phyloP scores from a whole-genome alignment of 257 asterid species.

The Nicotiana benthamiana region DNA sequence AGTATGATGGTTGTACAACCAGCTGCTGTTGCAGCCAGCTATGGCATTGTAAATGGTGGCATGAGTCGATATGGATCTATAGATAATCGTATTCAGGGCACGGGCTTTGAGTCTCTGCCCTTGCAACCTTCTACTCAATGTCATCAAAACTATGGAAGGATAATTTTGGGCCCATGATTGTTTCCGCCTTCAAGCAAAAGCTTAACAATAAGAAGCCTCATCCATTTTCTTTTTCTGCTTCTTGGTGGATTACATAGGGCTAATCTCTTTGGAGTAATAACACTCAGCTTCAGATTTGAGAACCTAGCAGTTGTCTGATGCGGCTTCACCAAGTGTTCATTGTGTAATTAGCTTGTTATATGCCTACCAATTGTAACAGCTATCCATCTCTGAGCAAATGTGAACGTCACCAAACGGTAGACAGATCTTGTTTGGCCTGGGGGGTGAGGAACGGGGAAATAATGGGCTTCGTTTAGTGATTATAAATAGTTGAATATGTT shows the following conservation, averaged over 20 bases:
- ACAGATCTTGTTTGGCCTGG: not conserved
- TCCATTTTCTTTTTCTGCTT: not conserved
- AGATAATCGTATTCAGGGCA: constrained; percentile 17
- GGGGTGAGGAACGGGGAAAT: not conserved
- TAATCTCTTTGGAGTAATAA: constrained; percentile 5
- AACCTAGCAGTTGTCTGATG: constrained; percentile 17
- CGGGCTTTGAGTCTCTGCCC: constrained; percentile 22
- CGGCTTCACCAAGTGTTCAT: not conserved
- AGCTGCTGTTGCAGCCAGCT: constrained; percentile 34
- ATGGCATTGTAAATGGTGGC: constrained; percentile 27
- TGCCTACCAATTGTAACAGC: not conserved
- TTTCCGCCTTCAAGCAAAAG: not conserved
- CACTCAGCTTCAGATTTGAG: constrained; percentile 7
- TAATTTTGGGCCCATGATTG: constrained; percentile 34
- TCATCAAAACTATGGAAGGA: constrained; percentile 31
- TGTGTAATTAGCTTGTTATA: not conserved
- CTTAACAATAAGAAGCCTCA: not conserved
- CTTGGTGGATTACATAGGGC: constrained; percentile 3
- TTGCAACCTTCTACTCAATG: constrained; percentile 28
- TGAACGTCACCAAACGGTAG: not conserved
- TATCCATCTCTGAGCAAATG: not conserved
- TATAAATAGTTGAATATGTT: not conserved
- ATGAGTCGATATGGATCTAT: constrained; percentile 17
- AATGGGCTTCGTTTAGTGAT: not conserved
- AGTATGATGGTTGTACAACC: constrained; percentile 37